Percentiles rank a stretch among this genome's conserved stretches.
These are phyloP conservation scores for Friedmanniomyces simplex DNA, from an alignment of 495 filamentous ascomycete genomes.

Conservation along the genomic window DNA sequence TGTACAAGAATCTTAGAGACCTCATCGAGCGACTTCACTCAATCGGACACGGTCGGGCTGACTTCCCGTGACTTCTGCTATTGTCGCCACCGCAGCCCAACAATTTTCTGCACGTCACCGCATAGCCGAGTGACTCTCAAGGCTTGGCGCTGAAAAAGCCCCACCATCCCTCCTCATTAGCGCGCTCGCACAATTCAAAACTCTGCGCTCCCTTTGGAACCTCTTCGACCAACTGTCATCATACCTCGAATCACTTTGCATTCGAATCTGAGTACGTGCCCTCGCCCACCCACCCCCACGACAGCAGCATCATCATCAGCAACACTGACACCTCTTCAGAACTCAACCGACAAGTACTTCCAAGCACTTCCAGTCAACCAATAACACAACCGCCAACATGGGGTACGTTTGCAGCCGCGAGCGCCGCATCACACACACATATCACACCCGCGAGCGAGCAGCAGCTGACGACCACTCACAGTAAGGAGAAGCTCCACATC, in stretches of 20 bases:
- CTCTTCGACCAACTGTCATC: neutral
- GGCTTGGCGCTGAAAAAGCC: neutral
- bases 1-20: too few relatives aligned
- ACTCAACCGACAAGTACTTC: neutral
- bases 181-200: slow-evolving; percentile 2
- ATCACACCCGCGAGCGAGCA: slow-evolving; percentile 4
- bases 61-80: too few relatives aligned
- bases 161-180: neutral
- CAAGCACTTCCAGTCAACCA: slow-evolving; percentile 11
- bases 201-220: neutral
- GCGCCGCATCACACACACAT: neutral
- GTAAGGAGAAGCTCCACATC: slow-evolving; percentile 87
- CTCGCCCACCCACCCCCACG: neutral
- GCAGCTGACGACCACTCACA: slow-evolving; percentile 28
- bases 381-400: slow-evolving; percentile 25
- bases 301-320: neutral
- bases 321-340: neutral
- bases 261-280: slow-evolving; percentile 7
- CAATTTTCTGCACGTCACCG: neutral
- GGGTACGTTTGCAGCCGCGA: slow-evolving; percentile 21
- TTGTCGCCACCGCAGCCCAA: neutral
- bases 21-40: too few relatives aligned
- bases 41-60: too few relatives aligned
- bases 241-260: slow-evolving; percentile 12
- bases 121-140: too few relatives aligned